A percentile compares a stretch with the other conserved stretches of the same genome.
Evolutionary conservation across 2,329 filamentous ascomycete species (phyloP).

Genomic region (Xylaria multiplex): DNA sequence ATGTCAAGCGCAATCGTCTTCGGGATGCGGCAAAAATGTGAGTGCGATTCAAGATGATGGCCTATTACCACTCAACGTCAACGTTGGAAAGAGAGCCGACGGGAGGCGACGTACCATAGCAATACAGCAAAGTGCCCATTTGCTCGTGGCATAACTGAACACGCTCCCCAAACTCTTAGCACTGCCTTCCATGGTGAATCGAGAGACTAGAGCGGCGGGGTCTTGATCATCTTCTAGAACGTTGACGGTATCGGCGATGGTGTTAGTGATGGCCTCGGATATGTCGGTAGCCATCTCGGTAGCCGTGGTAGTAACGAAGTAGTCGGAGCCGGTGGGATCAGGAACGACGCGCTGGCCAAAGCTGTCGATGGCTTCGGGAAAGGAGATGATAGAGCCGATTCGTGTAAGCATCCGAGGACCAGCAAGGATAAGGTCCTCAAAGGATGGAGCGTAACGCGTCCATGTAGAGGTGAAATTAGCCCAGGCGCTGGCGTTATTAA

Average conservation of each 20-base stretch:
- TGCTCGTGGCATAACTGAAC: slow-evolving; percentile 89
- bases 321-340: slow-evolving; percentile 48
- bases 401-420: slow-evolving; percentile 76
- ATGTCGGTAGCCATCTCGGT: slow-evolving; percentile 55
- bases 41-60: slow-evolving; percentile 88
- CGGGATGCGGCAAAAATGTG: slow-evolving; percentile 93
- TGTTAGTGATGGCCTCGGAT: slow-evolving; percentile 49
- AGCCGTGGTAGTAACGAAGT: slow-evolving; percentile 64
- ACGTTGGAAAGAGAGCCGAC: slow-evolving; percentile 2
- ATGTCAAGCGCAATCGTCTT: slow-evolving; percentile 78
- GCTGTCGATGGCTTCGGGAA: slow-evolving; percentile 69
- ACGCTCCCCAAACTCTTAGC: slow-evolving; percentile 81
- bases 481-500: slow-evolving; percentile 59
- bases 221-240: slow-evolving; percentile 57
- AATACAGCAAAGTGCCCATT: slow-evolving; percentile 91
- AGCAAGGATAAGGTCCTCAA: slow-evolving; percentile 75
- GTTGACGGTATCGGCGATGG: slow-evolving; percentile 53
- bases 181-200: slow-evolving; percentile 64
- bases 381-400: slow-evolving; percentile 65
- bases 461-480: slow-evolving; percentile 64
- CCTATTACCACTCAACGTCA: slow-evolving; percentile 55
- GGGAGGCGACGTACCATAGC: slow-evolving; percentile 66
- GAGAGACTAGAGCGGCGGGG: slow-evolving; percentile 54
- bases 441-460: slow-evolving; percentile 69
- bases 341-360: slow-evolving; percentile 62